These are phyloP conservation scores for Ceratobasidium theobromae DNA, from an alignment of 1,284 basidiomycete genomes.

Conservation along the genomic window DNA sequence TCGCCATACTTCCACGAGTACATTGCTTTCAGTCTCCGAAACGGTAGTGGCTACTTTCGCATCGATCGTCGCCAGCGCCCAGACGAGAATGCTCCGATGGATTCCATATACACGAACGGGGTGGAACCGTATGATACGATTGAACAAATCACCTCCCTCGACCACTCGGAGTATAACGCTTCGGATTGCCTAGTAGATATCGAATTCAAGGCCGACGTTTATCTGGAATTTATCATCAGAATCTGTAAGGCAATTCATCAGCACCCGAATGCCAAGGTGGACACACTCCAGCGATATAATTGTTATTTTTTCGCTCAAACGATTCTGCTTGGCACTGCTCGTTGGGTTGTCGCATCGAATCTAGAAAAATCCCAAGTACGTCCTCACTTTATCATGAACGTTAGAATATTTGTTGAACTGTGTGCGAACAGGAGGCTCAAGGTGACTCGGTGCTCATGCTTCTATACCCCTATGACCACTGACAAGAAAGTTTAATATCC, in stretches of 20 bases:
- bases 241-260: not conserved
- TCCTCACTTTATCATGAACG: too few species aligned
- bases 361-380: too few species aligned
- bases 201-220: not conserved
- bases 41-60: not conserved
- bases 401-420: too few species aligned
- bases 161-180: not conserved
- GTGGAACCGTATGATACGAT: not conserved
- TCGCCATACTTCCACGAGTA: not conserved
- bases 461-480: too few species aligned
- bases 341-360: too few species aligned
- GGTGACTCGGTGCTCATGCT: too few species aligned
- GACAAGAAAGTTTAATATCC: too few species aligned
- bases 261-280: not conserved
- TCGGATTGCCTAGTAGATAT: not conserved
- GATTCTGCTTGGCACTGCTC: not conserved
- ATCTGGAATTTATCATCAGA: not conserved
- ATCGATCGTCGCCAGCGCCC: not conserved
- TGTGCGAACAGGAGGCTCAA: too few species aligned
- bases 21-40: not conserved
- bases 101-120: not conserved
- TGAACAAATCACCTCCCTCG: not conserved
- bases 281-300: not conserved
- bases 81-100: not conserved
- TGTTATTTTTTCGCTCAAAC: not conserved